A percentile compares a stretch with the other conserved stretches of the same genome.
Conservation (phyloP, 805 yeast genomes). For the Zygoascus biomembranicola region DNA sequence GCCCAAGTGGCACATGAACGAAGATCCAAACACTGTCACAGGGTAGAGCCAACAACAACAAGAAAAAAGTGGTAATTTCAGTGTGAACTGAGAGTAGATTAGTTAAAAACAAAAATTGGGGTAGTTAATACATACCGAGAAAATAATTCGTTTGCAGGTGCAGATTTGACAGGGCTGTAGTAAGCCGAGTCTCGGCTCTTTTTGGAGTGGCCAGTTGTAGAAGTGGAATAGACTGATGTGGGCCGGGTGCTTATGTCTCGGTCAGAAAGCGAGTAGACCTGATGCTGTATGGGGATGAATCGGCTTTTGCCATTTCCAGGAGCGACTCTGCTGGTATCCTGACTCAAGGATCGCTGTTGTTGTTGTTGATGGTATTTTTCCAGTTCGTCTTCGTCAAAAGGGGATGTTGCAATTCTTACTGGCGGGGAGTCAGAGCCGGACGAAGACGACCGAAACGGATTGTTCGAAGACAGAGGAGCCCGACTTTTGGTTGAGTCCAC, state of each 20-base stretch:
- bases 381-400: conserved; percentile 16
- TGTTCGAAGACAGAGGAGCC: conserved; percentile 15
- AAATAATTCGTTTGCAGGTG: background rate
- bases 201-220: background rate
- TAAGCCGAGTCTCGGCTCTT: background rate
- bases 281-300: background rate
- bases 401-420: conserved; percentile 14
- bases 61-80: too few relatives aligned
- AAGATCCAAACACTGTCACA: too few relatives aligned
- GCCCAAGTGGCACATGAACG: too few relatives aligned
- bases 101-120: background rate
- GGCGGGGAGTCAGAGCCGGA: conserved; percentile 9
- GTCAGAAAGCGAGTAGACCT: background rate
- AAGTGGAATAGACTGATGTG: background rate
- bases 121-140: background rate
- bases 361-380: background rate
- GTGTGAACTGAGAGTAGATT: too few relatives aligned
- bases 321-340: background rate
- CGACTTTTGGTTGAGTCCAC: conserved; percentile 5
- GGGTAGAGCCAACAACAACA: too few relatives aligned
- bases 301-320: background rate
- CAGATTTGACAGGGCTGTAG: background rate
- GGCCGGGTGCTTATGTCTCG: background rate
- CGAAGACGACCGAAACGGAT: conserved; percentile 18
- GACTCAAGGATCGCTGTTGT: background rate